Evolutionary conservation across 148 eudicot genomes (phyloP), one percentile per base, ranked within the genome.

Genomic region (Chenopodium suecicum): DNA sequence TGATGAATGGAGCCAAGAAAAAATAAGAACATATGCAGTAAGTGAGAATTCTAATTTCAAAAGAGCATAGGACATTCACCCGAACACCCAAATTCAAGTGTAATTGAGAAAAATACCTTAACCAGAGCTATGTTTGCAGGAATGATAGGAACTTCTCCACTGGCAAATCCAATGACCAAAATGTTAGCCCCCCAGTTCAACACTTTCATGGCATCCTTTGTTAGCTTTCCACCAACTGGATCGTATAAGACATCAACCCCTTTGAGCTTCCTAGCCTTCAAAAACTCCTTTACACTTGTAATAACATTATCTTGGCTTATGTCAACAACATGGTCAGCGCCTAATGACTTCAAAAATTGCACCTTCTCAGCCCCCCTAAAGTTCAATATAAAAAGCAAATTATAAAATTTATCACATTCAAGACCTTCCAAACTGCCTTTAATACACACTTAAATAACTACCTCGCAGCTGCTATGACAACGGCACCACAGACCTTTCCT

Each of bases 211-310:
- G 92, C 70, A 74, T 90, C 99, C 84, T 96, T 94, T 10, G 94
- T 90, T 78, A 94, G 94, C 87, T 91, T 92, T 41, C 99, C 99
- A 78, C 99, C 99, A 81, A 96, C 99, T 52, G 99, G 99, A 90
- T 96, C 99, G 82, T 96, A 94, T 85, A 96, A 86, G 64, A 96
- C 95, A 84, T 96, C 99, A 73, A 96, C 95, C 72, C 99, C 99
- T 87, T 85, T 94, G 74, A 96, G 92, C 81, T 92, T 94, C 82
- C 88, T 89, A 25, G 87, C 56, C 85, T 92, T 92, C 23, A 96
- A 88, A 81, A 96, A 94, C 76, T 89, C 99, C 86, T 89, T 94
- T 22, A 94, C 91, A 81, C 92, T 92, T 76, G 90, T 90, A 68
- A 80, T 94, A 16, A 94, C 58, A 27, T 86, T 89, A 75, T 75